Conservation (phyloP, 1,284 basidiomycete genomes). For the Tetrapyrgos nigripes region DNA sequence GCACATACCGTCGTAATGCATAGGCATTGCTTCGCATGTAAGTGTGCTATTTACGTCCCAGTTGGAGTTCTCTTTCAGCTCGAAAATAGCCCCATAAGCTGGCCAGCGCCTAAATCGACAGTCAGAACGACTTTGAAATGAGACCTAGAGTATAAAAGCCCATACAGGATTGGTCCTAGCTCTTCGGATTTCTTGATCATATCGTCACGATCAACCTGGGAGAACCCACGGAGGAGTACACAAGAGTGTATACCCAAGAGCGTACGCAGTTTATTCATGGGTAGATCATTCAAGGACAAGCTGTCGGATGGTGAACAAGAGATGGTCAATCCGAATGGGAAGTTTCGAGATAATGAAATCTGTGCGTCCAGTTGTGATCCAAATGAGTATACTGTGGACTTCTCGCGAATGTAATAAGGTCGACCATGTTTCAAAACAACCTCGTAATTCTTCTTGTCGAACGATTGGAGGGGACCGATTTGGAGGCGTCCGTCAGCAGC, state of each 20-base stretch:
- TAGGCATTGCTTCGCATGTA: background rate
- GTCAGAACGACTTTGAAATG: background rate
- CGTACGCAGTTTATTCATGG: background rate
- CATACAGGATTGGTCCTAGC: background rate
- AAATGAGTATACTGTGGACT: background rate
- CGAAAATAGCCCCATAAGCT: background rate
- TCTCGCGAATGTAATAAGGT: background rate
- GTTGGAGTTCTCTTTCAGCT: background rate
- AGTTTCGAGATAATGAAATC: background rate
- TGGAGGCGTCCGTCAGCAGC: background rate
- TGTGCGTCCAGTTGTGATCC: background rate
- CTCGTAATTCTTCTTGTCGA: background rate
- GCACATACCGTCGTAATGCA: constrained; percentile 5
- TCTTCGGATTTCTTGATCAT: background rate
- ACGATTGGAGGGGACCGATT: background rate
- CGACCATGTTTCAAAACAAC: background rate
- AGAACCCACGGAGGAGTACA: background rate
- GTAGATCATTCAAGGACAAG: background rate
- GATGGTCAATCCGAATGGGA: background rate
- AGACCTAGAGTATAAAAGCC: background rate
- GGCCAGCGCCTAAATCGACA: background rate
- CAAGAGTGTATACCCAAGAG: background rate
- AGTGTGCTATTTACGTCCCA: background rate
- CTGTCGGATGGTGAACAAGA: background rate
- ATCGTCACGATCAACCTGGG: background rate